Evolutionary conservation across 495 filamentous ascomycete genomes (phyloP).

Genomic region (Penicillium pulvis): DNA sequence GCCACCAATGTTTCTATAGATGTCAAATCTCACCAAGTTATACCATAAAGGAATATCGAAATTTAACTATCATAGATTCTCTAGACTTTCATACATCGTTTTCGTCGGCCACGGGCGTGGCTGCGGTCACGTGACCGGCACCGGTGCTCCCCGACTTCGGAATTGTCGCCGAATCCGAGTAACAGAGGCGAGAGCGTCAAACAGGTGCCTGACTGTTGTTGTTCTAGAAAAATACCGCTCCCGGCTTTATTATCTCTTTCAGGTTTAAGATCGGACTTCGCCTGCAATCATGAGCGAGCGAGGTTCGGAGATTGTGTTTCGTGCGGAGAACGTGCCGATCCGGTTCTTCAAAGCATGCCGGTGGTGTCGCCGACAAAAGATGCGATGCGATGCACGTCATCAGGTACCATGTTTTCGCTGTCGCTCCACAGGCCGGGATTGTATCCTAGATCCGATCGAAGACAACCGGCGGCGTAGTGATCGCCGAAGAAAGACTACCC

Average conservation of each 20-base stretch:
- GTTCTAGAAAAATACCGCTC: no score
- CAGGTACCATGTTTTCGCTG: slow-evolving; percentile 47
- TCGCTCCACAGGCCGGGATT: slow-evolving; percentile 40
- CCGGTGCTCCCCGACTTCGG: slow-evolving; percentile 10
- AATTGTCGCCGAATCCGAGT: slow-evolving; percentile 1
- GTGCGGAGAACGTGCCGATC: slow-evolving; percentile 37
- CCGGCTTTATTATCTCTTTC: not conserved
- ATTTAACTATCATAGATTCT: no score
- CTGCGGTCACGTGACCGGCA: slow-evolving; percentile 21
- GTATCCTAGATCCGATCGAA: slow-evolving; percentile 44
- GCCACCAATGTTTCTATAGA: not conserved
- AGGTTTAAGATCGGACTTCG: not conserved
- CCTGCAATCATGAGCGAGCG: slow-evolving; percentile 32
- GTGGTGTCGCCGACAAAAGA: slow-evolving; percentile 45
- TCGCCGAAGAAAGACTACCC: slow-evolving; percentile 31
- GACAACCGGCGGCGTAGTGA: slow-evolving; percentile 31
- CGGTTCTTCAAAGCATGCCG: slow-evolving; percentile 48
- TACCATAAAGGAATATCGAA: no score
- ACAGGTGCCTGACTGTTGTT: not conserved
- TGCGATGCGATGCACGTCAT: slow-evolving; percentile 47
- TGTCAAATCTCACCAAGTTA: not conserved
- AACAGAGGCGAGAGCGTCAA: not conserved
- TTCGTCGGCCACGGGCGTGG: no score
- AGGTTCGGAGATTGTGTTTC: slow-evolving; percentile 37
- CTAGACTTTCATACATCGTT: no score